A percentile compares a stretch with the other conserved stretches of the same genome.
Conservation (phyloP, 1,284 basidiomycete species). For the Rhizoctonia solani region DNA sequence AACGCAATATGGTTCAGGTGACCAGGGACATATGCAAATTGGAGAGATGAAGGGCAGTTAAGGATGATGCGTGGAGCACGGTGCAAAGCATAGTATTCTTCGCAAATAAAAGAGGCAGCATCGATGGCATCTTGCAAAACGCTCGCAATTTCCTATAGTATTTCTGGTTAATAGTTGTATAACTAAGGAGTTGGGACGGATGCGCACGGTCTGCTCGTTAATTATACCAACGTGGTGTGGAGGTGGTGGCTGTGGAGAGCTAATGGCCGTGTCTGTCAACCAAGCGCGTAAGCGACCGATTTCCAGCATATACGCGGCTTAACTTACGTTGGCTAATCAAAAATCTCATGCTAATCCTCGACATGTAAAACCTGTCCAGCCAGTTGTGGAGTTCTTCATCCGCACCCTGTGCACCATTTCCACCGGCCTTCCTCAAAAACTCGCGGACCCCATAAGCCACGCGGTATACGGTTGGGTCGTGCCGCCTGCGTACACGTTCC, state of each 20-base stretch:
- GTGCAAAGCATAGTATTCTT: conserved; percentile 21
- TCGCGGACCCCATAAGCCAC: conserved; percentile 30
- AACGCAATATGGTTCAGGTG: conserved; percentile 29
- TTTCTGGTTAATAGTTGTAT: not conserved
- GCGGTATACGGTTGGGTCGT: conserved; percentile 28
- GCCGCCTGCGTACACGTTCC: conserved; percentile 26
- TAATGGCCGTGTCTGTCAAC: conserved; percentile 22
- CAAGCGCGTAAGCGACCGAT: not conserved
- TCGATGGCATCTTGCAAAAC: conserved; percentile 29
- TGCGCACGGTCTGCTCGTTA: conserved; percentile 19
- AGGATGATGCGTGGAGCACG: conserved; percentile 18
- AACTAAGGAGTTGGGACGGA: not conserved
- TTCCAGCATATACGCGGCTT: not conserved
- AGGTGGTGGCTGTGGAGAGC: conserved; percentile 14
- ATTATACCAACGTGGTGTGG: conserved; percentile 30
- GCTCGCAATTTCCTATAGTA: not conserved
- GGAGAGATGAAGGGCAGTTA: not conserved
- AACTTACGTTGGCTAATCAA: conserved; percentile 33
- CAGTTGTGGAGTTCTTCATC: conserved; percentile 33
- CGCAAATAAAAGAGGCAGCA: conserved; percentile 21
- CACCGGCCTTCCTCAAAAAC: conserved; percentile 9
- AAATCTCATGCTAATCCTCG: conserved; percentile 30
- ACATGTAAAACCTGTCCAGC: conserved; percentile 31
- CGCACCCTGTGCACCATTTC: conserved; percentile 25
- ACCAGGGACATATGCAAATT: conserved; percentile 24